phyloP scores from a whole-genome alignment of 2,329 filamentous ascomycete species.

The Boeremia exigua region DNA sequence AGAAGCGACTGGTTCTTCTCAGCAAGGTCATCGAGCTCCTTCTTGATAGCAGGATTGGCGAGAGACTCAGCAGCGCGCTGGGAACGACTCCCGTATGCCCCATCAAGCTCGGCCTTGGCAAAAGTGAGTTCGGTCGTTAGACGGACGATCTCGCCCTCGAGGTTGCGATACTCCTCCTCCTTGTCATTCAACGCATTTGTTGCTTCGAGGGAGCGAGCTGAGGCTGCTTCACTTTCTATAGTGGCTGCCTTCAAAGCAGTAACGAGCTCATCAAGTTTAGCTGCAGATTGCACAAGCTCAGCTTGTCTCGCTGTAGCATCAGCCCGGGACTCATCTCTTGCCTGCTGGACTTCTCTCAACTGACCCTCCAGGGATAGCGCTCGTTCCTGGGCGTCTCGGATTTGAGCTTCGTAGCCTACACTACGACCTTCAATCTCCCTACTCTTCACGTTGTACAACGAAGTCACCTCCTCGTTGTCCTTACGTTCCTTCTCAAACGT shows the following conservation, averaged over 20 bases:
- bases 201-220: constrained; percentile 37
- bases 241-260: constrained; percentile 35
- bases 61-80: constrained; percentile 72
- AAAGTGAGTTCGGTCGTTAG: constrained; percentile 85
- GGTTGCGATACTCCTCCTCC: constrained; percentile 44
- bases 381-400: constrained; percentile 41
- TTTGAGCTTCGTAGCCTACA: constrained; percentile 40
- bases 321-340: constrained; percentile 42
- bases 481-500: constrained; percentile 38
- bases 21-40: constrained; percentile 64
- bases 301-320: constrained; percentile 45
- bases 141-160: constrained; percentile 69
- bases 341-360: constrained; percentile 37
- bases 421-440: constrained; percentile 32
- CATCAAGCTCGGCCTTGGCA: constrained; percentile 87
- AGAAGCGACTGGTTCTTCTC: constrained; percentile 52
- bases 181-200: constrained; percentile 40
- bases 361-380: constrained; percentile 43
- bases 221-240: constrained; percentile 41
- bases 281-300: constrained; percentile 43
- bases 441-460: constrained; percentile 27
- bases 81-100: constrained; percentile 83
- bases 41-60: constrained; percentile 62
- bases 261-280: constrained; percentile 38
- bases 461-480: constrained; percentile 38